A percentile compares a stretch with the other conserved stretches of the same genome.
Evolutionary conservation across 2,329 filamentous ascomycete species (phyloP).

Genomic region (Talaromyces albobiverticillius): DNA sequence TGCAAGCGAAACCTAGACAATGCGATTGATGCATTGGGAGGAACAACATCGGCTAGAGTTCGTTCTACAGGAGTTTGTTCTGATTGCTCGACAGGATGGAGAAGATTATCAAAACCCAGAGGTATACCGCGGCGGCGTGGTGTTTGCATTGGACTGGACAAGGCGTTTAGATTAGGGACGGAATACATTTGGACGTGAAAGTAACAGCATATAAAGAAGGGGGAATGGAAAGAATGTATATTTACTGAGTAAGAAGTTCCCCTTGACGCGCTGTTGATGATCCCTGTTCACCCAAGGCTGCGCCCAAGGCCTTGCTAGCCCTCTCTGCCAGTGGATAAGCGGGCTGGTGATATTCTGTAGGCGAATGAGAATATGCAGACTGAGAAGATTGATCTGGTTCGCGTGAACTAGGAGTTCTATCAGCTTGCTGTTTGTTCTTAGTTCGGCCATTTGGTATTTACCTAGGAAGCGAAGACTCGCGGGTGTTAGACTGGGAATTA

Average conservation of each 20-base stretch:
- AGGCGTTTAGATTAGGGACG: background rate
- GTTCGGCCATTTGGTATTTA: background rate
- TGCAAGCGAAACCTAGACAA: conserved; percentile 35
- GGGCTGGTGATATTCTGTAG: background rate
- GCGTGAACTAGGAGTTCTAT: background rate
- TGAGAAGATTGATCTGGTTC: conserved; percentile 8
- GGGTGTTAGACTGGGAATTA: background rate
- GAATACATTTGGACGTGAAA: background rate
- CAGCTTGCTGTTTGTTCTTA: background rate
- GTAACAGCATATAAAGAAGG: background rate
- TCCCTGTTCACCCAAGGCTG: background rate
- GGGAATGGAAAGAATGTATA: background rate
- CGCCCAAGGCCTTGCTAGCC: background rate
- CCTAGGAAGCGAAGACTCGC: background rate
- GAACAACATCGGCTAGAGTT: conserved; percentile 20
- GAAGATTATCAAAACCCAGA: conserved; percentile 35
- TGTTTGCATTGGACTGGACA: conserved; percentile 1
- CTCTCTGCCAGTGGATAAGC: background rate
- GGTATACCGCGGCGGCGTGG: conserved; percentile 28
- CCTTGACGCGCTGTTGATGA: conserved; percentile 1
- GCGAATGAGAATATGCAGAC: conserved; percentile 2
- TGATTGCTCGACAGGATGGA: conserved; percentile 26
- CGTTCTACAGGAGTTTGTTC: conserved; percentile 21
- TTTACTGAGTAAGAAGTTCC: background rate
- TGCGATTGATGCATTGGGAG: conserved; percentile 7